These are phyloP conservation scores for Carex scoparia DNA, from an alignment of 176 grass and related monocot genomes.

Conservation along the genomic window DNA sequence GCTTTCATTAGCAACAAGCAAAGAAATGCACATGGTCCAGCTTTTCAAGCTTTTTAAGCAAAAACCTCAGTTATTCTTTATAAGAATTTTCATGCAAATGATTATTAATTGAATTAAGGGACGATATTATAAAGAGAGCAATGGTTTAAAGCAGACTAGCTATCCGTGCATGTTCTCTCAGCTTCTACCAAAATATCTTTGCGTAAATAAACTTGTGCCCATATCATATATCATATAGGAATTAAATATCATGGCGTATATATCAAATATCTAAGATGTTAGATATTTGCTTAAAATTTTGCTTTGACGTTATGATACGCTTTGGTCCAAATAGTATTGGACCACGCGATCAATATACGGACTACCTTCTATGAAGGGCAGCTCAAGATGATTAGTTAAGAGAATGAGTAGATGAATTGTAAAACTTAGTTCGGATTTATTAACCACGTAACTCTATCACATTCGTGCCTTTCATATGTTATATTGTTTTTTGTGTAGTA, in stretches of 20 bases:
- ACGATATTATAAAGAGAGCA: not conserved
- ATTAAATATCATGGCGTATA: not conserved
- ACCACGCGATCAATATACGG: too few relatives aligned
- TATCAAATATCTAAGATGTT: not conserved
- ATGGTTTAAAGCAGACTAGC: not conserved
- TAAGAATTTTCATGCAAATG: not conserved
- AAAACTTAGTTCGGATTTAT: too few relatives aligned
- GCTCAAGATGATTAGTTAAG: too few relatives aligned
- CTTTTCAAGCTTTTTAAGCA: not conserved
- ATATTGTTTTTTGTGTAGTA: too few relatives aligned
- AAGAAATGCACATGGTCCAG: slow-evolving; percentile 9
- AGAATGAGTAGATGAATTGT: too few relatives aligned
- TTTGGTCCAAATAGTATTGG: too few relatives aligned
- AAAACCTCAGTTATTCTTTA: not conserved
- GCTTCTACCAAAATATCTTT: not conserved
- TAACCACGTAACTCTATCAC: too few relatives aligned
- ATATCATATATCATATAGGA: not conserved
- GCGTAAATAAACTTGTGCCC: not conserved
- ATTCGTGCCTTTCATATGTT: too few relatives aligned
- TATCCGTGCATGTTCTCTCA: not conserved
- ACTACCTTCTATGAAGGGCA: too few relatives aligned
- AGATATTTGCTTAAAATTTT: not conserved
- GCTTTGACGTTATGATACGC: not conserved
- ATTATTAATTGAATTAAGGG: not conserved
- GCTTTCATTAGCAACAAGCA: not conserved